Evolutionary conservation across 129 eudicot species (phyloP).

Genomic region (Chrysanthemum seticuspe): DNA sequence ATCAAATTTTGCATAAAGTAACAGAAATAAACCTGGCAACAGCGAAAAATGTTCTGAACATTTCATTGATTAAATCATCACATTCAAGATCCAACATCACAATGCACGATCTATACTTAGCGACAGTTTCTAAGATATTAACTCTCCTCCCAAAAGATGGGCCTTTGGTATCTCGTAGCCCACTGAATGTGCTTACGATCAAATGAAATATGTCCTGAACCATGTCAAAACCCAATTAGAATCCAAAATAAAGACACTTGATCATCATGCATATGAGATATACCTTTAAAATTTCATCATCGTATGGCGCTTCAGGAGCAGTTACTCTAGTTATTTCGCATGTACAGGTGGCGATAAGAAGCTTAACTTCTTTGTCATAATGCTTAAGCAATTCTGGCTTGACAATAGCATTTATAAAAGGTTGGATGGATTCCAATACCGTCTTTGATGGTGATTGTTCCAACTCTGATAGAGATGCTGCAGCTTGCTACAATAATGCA

Average conservation of each 20-base stretch:
- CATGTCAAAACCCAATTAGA: constrained; percentile 17
- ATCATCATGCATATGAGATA: not conserved
- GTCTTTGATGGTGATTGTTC: constrained; percentile 81
- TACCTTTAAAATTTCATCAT: constrained; percentile 85
- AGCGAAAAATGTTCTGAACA: constrained; percentile 75
- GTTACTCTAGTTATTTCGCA: constrained; percentile 95
- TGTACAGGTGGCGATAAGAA: constrained; percentile 82
- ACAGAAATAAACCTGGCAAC: constrained; percentile 71
- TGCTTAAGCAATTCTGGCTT: constrained; percentile 86
- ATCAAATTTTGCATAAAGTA: constrained; percentile 9
- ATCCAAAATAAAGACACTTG: not conserved
- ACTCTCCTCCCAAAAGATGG: constrained; percentile 93
- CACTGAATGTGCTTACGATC: constrained; percentile 87
- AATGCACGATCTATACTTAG: constrained; percentile 90
- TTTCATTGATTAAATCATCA: constrained; percentile 81
- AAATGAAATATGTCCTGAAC: constrained; percentile 76
- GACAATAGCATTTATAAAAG: constrained; percentile 66
- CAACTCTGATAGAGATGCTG: constrained; percentile 65
- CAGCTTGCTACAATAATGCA: constrained; percentile 68
- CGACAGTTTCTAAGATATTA: constrained; percentile 83
- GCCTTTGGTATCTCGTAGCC: constrained; percentile 70
- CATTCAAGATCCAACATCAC: constrained; percentile 99
- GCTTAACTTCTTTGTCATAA: constrained; percentile 88
- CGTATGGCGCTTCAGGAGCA: constrained; percentile 97
- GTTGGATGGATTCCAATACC: constrained; percentile 71